Conservation (phyloP, 192 early-diverging fungal genomes). For the Rhizophagus sp. region DNA sequence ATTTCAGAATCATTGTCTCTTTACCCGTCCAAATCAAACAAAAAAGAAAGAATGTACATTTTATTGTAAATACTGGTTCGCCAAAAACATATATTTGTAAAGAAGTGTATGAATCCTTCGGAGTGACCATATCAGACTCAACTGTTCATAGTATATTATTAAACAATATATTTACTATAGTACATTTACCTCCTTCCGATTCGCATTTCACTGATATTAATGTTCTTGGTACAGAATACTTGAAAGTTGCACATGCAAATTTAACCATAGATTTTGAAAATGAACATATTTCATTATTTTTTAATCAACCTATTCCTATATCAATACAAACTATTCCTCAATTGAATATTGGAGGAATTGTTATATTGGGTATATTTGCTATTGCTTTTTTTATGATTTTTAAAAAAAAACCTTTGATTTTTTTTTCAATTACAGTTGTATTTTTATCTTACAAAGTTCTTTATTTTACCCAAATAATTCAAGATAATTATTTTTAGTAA, state of each 20-base stretch:
- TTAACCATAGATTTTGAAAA: background rate
- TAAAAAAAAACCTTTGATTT: background rate
- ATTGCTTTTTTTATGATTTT: conserved; percentile 7
- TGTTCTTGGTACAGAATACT: background rate
- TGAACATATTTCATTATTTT: background rate
- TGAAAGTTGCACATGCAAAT: background rate
- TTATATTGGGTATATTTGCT: background rate
- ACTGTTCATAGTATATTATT: background rate
- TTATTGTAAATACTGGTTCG: background rate
- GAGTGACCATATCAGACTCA: background rate
- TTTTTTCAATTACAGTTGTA: too few relatives aligned
- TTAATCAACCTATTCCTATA: background rate
- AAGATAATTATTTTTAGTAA: too few relatives aligned
- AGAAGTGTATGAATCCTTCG: conserved; percentile 5
- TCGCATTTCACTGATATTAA: conserved; percentile 1
- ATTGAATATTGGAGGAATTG: background rate
- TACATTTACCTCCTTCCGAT: background rate
- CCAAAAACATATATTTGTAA: background rate
- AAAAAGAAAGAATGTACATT: conserved; percentile 15
- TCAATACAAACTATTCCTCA: background rate
- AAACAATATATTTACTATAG: conserved; percentile 4
- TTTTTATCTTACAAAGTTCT: too few relatives aligned
- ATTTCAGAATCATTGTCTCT: conserved; percentile 1
- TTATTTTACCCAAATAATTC: too few relatives aligned
- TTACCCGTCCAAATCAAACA: conserved; percentile 1